phyloP scores from a whole-genome alignment of 1,284 basidiomycete species.

The Thecaphora thlaspeos region DNA sequence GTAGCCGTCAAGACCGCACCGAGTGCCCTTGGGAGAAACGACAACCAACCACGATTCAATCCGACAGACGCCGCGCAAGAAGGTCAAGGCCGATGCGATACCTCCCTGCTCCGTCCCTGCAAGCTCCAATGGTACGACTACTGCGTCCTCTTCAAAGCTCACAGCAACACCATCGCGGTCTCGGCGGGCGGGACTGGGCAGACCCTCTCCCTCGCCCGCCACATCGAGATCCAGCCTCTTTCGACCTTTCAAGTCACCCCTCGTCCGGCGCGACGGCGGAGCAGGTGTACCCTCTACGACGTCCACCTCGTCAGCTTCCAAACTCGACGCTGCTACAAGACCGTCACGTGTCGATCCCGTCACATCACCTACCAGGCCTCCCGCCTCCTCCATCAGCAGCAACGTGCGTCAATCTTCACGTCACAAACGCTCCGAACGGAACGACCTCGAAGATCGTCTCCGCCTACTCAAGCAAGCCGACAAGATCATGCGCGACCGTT shows the following conservation, averaged over 20 bases:
- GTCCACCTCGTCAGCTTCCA: neutral
- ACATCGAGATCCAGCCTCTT: neutral
- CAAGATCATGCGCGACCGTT: conserved; percentile 17
- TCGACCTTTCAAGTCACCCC: conserved; percentile 3
- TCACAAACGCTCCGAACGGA: conserved; percentile 5
- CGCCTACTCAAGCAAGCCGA: conserved; percentile 23
- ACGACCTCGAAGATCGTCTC: conserved; percentile 18
- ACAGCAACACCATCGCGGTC: too few species aligned
- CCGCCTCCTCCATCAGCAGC: neutral
- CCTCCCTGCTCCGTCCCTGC: neutral
- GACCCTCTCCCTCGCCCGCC: conserved; percentile 2
- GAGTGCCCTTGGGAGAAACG: neutral
- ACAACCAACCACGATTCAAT: conserved; percentile 5
- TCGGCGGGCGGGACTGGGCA: too few species aligned
- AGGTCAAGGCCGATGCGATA: conserved; percentile 4
- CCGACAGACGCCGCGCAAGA: conserved; percentile 15
- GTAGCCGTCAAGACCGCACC: too few species aligned
- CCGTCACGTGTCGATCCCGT: neutral
- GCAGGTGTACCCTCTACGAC: neutral
- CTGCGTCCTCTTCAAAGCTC: too few species aligned
- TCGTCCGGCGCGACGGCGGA: neutral
- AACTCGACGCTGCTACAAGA: too few species aligned
- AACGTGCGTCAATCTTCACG: neutral
- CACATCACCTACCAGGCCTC: neutral
- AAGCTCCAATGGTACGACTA: neutral